These are phyloP conservation scores for Tetrapisispora arboricola DNA, from an alignment of 805 yeast species.

Conservation along the genomic window DNA sequence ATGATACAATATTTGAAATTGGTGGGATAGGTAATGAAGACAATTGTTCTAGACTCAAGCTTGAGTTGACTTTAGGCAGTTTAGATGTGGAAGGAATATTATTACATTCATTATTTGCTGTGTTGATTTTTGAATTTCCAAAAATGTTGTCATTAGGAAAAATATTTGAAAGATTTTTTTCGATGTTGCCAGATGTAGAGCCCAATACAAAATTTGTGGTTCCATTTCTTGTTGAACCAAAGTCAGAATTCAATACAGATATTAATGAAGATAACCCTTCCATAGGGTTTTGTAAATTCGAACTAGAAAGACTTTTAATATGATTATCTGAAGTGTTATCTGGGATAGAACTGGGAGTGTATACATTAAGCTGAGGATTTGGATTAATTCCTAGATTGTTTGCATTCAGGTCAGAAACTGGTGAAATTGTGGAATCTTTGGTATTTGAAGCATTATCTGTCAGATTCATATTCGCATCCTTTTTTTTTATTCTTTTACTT, in stretches of 20 bases:
- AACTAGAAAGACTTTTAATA: not conserved
- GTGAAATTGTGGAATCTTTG: not conserved
- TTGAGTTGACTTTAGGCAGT: not conserved
- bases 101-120: too few species aligned
- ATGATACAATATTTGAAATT: not conserved
- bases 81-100: not conserved
- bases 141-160: not conserved
- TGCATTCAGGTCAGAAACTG: not conserved
- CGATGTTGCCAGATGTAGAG: not conserved
- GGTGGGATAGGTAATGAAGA: not conserved
- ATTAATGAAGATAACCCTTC: conserved; percentile 17
- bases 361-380: not conserved
- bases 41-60: not conserved
- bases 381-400: not conserved
- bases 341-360: conserved; percentile 1
- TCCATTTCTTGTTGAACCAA: not conserved
- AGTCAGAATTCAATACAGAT: conserved; percentile 6
- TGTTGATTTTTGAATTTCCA: not conserved
- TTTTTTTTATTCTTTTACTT: not conserved
- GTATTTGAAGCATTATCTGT: not conserved
- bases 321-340: not conserved
- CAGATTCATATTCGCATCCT: too few species aligned
- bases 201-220: not conserved
- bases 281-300: not conserved
- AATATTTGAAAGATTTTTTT: not conserved